Percentiles rank a stretch among this genome's conserved stretches.
These are phyloP conservation scores for Microcyclosporella mali DNA, from an alignment of 2,329 filamentous ascomycete genomes.

Conservation along the genomic window DNA sequence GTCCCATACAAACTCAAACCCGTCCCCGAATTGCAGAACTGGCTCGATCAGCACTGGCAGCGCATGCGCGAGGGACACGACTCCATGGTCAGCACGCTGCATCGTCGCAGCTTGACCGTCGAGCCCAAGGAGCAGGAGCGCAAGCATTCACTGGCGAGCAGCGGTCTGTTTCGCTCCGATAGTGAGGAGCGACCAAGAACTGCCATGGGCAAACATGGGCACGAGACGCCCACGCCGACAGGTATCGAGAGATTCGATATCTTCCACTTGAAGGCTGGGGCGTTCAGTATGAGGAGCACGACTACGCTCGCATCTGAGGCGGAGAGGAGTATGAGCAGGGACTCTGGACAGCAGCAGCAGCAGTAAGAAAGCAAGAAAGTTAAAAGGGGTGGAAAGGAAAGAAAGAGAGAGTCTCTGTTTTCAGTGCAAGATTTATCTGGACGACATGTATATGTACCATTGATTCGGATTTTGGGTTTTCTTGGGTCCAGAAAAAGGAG, in stretches of 20 bases:
- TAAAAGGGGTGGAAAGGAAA: too few relatives aligned
- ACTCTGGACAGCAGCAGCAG: neutral
- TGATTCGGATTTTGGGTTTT: too few relatives aligned
- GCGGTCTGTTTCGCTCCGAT: neutral
- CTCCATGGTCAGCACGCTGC: constrained; percentile 60
- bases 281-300: constrained; percentile 7
- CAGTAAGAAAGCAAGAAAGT: neutral
- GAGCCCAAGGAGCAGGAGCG: constrained; percentile 52
- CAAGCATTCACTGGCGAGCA: constrained; percentile 5
- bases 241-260: constrained; percentile 9
- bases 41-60: constrained; percentile 76
- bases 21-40: constrained; percentile 83
- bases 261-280: constrained; percentile 5
- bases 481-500: too few relatives aligned
- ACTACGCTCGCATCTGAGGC: constrained; percentile 1
- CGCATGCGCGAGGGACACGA: constrained; percentile 63
- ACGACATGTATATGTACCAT: too few relatives aligned
- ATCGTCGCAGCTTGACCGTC: constrained; percentile 75
- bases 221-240: neutral
- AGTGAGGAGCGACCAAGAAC: constrained; percentile 20
- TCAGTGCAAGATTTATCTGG: too few relatives aligned
- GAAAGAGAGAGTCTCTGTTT: too few relatives aligned
- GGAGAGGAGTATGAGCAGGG: constrained; percentile 3
- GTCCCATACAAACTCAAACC: constrained; percentile 80
- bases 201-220: constrained; percentile 7